Evolutionary conservation across 2,329 filamentous ascomycete species (phyloP).

Genomic region (Colletotrichum sp.): DNA sequence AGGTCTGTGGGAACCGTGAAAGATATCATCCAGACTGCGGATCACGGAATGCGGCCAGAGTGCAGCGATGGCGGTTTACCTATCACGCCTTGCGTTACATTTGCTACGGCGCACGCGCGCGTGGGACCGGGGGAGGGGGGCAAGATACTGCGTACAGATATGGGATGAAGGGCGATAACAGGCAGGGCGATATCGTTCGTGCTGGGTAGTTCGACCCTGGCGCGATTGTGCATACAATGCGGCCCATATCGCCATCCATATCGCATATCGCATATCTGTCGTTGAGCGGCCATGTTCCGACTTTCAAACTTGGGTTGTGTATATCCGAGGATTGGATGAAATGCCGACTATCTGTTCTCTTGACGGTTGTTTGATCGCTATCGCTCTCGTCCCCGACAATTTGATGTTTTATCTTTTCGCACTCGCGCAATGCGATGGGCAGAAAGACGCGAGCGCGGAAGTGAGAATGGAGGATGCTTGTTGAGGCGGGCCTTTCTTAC

Average conservation of each 20-base stretch:
- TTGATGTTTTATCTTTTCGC: neutral
- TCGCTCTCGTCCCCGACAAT: neutral
- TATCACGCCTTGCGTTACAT: neutral
- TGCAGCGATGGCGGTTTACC: neutral
- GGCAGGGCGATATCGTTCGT: neutral
- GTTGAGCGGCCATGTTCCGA: neutral
- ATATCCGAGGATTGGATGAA: neutral
- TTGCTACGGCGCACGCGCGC: neutral
- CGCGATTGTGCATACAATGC: neutral
- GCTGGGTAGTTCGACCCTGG: neutral
- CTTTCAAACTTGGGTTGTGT: neutral
- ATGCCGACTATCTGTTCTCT: neutral
- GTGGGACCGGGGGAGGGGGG: neutral
- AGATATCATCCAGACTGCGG: neutral
- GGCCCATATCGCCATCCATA: neutral
- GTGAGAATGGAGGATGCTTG: neutral
- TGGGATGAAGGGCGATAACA: neutral
- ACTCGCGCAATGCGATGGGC: neutral
- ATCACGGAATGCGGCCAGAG: neutral
- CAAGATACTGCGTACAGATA: neutral
- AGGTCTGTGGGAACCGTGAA: neutral
- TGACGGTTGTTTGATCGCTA: neutral
- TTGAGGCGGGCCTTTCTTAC: fast-evolving
- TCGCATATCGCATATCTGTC: neutral
- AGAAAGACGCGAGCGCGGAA: neutral